These are phyloP conservation scores for Suzukiozyma palmioleophila DNA, from an alignment of 1,139 yeast species.

Conservation along the genomic window DNA sequence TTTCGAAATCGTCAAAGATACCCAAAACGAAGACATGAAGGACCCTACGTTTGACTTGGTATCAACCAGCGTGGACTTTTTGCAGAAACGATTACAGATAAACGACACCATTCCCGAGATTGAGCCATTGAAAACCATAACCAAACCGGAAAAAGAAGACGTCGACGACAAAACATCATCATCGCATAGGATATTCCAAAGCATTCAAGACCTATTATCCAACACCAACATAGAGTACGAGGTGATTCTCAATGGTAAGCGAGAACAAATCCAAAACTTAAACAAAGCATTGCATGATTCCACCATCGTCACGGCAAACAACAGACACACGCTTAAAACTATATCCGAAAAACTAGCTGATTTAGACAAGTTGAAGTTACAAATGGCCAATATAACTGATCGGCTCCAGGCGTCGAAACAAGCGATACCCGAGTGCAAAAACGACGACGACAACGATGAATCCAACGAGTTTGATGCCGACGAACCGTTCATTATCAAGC, in stretches of 20 bases:
- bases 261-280: slow-evolving; percentile 32
- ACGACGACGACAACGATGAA: slow-evolving; percentile 15
- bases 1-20: slow-evolving; percentile 57
- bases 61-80: slow-evolving; percentile 31
- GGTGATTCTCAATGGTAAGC: slow-evolving; percentile 31
- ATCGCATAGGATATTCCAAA: slow-evolving; percentile 34
- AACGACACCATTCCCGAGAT: slow-evolving; percentile 15
- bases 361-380: slow-evolving; percentile 41
- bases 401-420: slow-evolving; percentile 26
- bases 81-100: slow-evolving; percentile 26
- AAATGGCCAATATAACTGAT: slow-evolving; percentile 40
- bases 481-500: slow-evolving; percentile 70
- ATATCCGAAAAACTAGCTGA: slow-evolving; percentile 34
- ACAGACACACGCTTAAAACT: slow-evolving; percentile 35
- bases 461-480: slow-evolving; percentile 61
- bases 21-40: slow-evolving; percentile 18
- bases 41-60: slow-evolving; percentile 34
- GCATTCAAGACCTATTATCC: slow-evolving; percentile 37
- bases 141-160: slow-evolving; percentile 8
- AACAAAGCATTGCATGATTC: slow-evolving; percentile 39
- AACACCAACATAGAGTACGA: slow-evolving; percentile 42
- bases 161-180: slow-evolving; percentile 12
- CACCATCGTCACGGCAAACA: slow-evolving; percentile 43
- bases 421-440: slow-evolving; percentile 17
- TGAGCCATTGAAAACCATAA: slow-evolving; percentile 19